phyloP scores from a whole-genome alignment of 2,329 filamentous ascomycete species.

The Ceratocystis harringtonii region DNA sequence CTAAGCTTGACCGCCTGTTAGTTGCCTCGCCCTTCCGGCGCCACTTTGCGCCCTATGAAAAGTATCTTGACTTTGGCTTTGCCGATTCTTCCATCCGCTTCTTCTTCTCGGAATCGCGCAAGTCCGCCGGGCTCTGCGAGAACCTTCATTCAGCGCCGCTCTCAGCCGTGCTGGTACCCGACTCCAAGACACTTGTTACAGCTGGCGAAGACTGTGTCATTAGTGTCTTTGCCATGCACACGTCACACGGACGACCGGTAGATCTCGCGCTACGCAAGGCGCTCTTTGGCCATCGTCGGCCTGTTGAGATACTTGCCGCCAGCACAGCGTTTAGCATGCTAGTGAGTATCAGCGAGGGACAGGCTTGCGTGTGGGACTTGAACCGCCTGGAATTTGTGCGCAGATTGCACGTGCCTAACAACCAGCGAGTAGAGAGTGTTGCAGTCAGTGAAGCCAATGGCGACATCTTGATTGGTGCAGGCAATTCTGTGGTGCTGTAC shows the following conservation, averaged over 20 bases:
- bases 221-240: conserved; percentile 62
- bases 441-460: conserved; percentile 82
- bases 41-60: conserved; percentile 83
- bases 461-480: conserved; percentile 73
- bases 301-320: conserved; percentile 68
- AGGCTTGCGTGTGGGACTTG: conserved; percentile 83
- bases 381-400: conserved; percentile 80
- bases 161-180: conserved; percentile 68
- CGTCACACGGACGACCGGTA: conserved; percentile 48
- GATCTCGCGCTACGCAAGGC: conserved; percentile 67
- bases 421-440: conserved; percentile 52
- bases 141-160: conserved; percentile 87
- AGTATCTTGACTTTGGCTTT: conserved; percentile 92
- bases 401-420: conserved; percentile 41
- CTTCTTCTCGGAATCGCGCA: conserved; percentile 69
- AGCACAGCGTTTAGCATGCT: conserved; percentile 81
- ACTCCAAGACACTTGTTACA: conserved; percentile 81
- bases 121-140: conserved; percentile 76
- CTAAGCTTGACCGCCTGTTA: conserved; percentile 67
- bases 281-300: conserved; percentile 77
- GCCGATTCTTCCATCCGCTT: conserved; percentile 87
- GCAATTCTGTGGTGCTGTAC: conserved; percentile 60
- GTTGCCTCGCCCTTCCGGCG: conserved; percentile 73
- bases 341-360: conserved; percentile 66
- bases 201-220: conserved; percentile 86